Evolutionary conservation across 495 filamentous ascomycete genomes (phyloP).

Genomic region (Aspergillus sclerotioniger): DNA sequence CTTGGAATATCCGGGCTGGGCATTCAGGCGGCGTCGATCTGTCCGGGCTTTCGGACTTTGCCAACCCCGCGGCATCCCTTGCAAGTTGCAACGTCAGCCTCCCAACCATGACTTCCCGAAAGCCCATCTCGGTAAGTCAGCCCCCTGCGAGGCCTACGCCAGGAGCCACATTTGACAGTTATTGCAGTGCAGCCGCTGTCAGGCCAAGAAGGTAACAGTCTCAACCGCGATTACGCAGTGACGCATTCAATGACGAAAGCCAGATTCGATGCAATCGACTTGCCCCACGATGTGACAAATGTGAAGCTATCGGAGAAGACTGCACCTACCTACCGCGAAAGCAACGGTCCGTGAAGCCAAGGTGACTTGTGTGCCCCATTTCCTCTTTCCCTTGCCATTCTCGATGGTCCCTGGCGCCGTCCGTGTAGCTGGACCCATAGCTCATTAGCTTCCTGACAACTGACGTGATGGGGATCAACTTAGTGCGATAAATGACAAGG

Average conservation of each 20-base stretch:
- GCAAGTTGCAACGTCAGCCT: background rate
- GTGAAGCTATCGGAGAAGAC: conserved; percentile 12
- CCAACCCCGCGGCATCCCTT: background rate
- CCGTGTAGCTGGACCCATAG: too few relatives aligned
- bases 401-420: too few relatives aligned
- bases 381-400: too few relatives aligned
- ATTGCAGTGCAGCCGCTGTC: conserved; percentile 19
- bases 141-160: background rate
- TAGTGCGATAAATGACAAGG: conserved; percentile 8
- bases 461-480: background rate
- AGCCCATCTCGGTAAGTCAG: conserved; percentile 7
- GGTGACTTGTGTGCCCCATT: background rate
- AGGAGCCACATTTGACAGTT: background rate
- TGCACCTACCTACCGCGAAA: conserved; percentile 21
- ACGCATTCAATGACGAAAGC: background rate
- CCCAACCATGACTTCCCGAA: background rate
- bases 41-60: conserved; percentile 11
- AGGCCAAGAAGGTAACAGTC: conserved; percentile 19
- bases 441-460: too few relatives aligned
- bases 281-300: conserved; percentile 23
- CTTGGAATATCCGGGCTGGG: background rate
- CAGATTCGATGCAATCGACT: conserved; percentile 25
- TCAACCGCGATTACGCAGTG: background rate
- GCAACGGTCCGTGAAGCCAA: conserved; percentile 14
- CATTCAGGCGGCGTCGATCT: too few relatives aligned